Evolutionary conservation across 169 alveolate species (phyloP).

Genomic region (Cryptosporidium sp.): DNA sequence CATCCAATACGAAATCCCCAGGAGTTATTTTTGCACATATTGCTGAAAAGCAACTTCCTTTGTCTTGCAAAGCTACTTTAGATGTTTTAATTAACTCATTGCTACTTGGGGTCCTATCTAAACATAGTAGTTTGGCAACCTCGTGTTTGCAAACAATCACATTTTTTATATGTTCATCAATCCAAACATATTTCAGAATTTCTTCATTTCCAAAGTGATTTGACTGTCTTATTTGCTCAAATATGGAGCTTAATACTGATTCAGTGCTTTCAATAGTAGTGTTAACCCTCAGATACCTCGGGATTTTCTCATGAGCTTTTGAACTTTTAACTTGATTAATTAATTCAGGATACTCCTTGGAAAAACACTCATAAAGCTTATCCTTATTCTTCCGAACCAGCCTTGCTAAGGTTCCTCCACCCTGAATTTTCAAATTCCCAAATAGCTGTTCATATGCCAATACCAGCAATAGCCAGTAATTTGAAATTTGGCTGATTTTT

Average conservation of each 20-base stretch:
- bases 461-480: constrained; percentile 37
- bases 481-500: constrained; percentile 1
- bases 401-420: constrained; percentile 58
- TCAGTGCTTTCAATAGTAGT: constrained; percentile 17
- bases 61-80: constrained; percentile 73
- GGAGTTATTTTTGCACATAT: constrained; percentile 73
- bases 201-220: constrained; percentile 14
- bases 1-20: constrained; percentile 79
- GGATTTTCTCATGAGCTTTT: constrained; percentile 15
- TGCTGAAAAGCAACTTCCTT: constrained; percentile 77
- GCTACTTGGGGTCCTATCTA: constrained; percentile 63
- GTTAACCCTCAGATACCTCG: constrained; percentile 71
- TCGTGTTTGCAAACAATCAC: constrained; percentile 34
- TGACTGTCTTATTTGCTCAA: constrained; percentile 5
- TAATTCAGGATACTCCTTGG: constrained; percentile 43
- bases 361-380: constrained; percentile 15
- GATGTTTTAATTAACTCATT: constrained; percentile 66
- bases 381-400: constrained; percentile 47
- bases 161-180: constrained; percentile 32
- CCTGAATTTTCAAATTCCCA: constrained; percentile 56
- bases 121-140: constrained; percentile 14
- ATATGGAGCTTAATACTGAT: constrained; percentile 14
- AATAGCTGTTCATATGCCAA: constrained; percentile 43
- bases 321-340: neutral
- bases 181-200: constrained; percentile 5